Percentiles rank a stretch among this genome's conserved stretches.
These are phyloP conservation scores for Peltaster fructicola DNA, from an alignment of 2,329 filamentous ascomycete genomes.

Conservation along the genomic window DNA sequence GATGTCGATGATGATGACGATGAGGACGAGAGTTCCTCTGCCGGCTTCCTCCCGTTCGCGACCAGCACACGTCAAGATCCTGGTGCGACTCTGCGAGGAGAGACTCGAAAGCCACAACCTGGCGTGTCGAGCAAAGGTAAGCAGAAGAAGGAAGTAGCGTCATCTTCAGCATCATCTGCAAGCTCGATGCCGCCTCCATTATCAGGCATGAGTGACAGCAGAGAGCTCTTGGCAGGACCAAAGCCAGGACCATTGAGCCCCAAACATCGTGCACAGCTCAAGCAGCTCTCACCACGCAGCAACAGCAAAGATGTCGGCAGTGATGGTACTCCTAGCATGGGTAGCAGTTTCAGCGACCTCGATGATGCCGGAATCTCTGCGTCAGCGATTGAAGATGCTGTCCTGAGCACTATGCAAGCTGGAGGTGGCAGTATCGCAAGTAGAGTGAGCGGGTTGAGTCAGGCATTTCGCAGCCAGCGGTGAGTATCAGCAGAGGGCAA, in stretches of 20 bases:
- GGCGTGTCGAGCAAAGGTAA: too few species aligned
- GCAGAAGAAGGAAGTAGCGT: too few species aligned
- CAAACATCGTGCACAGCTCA: conserved; percentile 40
- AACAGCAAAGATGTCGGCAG: conserved; percentile 41
- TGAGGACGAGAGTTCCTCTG: conserved; percentile 36
- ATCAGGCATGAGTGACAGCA: too few species aligned
- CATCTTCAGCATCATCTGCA: too few species aligned
- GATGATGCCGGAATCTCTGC: conserved; percentile 71
- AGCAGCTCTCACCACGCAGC: conserved; percentile 36
- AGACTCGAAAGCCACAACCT: too few species aligned
- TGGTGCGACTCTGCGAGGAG: too few species aligned
- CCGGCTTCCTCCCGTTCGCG: conserved; percentile 27
- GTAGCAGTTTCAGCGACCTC: conserved; percentile 72
- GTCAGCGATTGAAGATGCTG: conserved; percentile 60
- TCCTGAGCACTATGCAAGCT: conserved; percentile 54
- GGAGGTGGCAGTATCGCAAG: conserved; percentile 17
- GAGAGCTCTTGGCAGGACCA: conserved; percentile 1
- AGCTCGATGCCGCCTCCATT: too few species aligned
- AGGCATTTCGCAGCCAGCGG: too few species aligned
- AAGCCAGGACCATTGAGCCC: conserved; percentile 25
- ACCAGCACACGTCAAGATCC: too few species aligned
- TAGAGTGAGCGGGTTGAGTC: conserved; percentile 47
- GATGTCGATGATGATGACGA: conserved; percentile 28
- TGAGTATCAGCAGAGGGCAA: too few species aligned
- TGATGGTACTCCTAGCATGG: conserved; percentile 62